Conservation (phyloP, 768 basidiomycete genomes). For the Russula lepida region DNA sequence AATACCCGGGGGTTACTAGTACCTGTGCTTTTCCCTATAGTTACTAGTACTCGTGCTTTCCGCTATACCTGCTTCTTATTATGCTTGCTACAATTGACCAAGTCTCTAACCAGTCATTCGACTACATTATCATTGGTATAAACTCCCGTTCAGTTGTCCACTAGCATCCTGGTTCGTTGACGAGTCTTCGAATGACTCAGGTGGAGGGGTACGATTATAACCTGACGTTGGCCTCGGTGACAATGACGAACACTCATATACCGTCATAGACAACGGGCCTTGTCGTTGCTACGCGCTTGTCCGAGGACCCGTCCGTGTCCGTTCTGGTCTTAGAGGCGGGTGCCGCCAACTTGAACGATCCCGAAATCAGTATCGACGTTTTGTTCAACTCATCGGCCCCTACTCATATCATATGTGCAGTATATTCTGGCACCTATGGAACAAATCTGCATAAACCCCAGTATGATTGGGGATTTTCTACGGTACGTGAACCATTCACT, state of each 20-base stretch:
- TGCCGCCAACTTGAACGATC: slow-evolving; percentile 11
- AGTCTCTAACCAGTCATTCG: slow-evolving; percentile 15
- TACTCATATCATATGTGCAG: background rate
- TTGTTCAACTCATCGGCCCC: too few species aligned
- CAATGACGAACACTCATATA: background rate
- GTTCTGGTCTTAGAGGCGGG: slow-evolving; percentile 20
- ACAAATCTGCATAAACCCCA: background rate
- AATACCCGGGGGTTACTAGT: too few species aligned
- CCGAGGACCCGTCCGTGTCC: slow-evolving; percentile 16
- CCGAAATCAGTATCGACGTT: background rate
- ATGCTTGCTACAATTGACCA: slow-evolving; percentile 18
- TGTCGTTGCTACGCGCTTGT: slow-evolving; percentile 17
- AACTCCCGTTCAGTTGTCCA: background rate
- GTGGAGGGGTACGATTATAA: slow-evolving; percentile 9
- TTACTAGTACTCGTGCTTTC: too few species aligned
- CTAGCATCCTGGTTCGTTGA: background rate
- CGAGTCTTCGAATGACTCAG: background rate
- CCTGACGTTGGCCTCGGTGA: background rate
- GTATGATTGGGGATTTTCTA: slow-evolving; percentile 14
- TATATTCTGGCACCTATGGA: background rate
- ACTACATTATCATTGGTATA: slow-evolving; percentile 21
- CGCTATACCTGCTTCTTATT: too few species aligned
- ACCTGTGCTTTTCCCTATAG: too few species aligned
- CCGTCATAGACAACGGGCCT: slow-evolving; percentile 15
- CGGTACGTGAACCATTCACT: background rate